phyloP scores from a whole-genome alignment of 2,329 filamentous ascomycete genomes.

The Trichoderma sp. region DNA sequence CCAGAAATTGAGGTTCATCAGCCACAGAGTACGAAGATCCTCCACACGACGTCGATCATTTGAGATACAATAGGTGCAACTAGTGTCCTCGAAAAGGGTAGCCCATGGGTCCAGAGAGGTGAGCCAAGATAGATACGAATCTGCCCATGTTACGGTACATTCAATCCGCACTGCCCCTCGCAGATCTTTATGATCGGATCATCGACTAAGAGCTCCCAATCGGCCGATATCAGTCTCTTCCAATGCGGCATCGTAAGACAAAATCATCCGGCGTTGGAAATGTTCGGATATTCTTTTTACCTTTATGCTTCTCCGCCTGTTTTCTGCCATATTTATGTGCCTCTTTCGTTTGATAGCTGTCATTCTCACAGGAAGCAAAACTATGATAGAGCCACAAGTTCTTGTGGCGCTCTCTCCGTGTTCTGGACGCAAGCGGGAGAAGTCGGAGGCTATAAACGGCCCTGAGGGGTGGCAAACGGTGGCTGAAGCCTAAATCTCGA shows the following conservation, averaged over 20 bases:
- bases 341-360: background rate
- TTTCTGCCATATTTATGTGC: background rate
- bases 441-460: background rate
- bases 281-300: background rate
- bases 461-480: background rate
- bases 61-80: background rate
- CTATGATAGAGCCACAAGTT: background rate
- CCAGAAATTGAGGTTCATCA: background rate
- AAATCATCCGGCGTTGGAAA: background rate
- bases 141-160: background rate
- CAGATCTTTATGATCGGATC: conserved; percentile 6
- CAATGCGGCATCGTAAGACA: too few relatives aligned
- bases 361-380: background rate
- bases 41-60: conserved; percentile 7
- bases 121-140: background rate
- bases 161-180: background rate
- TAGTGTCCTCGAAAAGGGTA: background rate
- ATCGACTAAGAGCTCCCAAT: background rate
- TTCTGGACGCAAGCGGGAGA: background rate
- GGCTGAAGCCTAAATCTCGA: conserved; percentile 9
- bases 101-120: background rate
- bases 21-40: conserved; percentile 17
- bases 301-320: background rate
- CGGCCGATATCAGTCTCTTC: background rate
- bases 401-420: background rate